phyloP scores from a whole-genome alignment of 2,329 filamentous ascomycete genomes.

The Claviceps sp. region DNA sequence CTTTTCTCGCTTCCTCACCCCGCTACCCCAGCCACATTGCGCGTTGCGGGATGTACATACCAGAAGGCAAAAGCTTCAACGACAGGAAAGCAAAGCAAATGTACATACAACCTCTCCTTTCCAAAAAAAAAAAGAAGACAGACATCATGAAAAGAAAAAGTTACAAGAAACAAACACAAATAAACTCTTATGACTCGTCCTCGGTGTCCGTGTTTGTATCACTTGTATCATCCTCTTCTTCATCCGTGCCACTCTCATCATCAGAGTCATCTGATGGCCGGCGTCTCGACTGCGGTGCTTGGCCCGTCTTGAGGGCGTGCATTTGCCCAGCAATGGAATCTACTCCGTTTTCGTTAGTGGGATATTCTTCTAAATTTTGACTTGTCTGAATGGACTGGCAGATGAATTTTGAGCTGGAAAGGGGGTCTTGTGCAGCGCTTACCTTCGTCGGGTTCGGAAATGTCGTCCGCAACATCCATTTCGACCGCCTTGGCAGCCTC shows the following conservation, averaged over 20 bases:
- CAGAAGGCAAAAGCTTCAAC: neutral
- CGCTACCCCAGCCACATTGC: too few species aligned
- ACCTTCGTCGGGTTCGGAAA: conserved; percentile 97
- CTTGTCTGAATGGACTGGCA: too few species aligned
- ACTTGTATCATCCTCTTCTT: conserved; percentile 49
- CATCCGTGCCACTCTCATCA: conserved; percentile 72
- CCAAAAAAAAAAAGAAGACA: neutral
- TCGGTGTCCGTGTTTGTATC: conserved; percentile 58
- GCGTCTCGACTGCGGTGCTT: conserved; percentile 43
- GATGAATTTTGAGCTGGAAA: too few species aligned
- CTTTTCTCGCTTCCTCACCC: too few species aligned
- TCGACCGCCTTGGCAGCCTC: conserved; percentile 74
- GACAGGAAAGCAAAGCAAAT: neutral
- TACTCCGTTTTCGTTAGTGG: conserved; percentile 20
- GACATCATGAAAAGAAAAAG: neutral
- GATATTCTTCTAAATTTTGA: neutral
- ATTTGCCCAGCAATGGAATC: conserved; percentile 87
- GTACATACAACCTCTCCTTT: neutral
- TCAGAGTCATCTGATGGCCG: conserved; percentile 48
- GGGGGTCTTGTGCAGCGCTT: conserved; percentile 10
- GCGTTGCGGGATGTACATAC: too few species aligned
- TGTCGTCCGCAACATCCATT: conserved; percentile 80
- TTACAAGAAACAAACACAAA: neutral
- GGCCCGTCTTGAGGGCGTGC: conserved; percentile 67
- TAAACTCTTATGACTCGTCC: conserved; percentile 33